phyloP scores from a whole-genome alignment of 768 basidiomycete genomes.

The Suillus bovinus region DNA sequence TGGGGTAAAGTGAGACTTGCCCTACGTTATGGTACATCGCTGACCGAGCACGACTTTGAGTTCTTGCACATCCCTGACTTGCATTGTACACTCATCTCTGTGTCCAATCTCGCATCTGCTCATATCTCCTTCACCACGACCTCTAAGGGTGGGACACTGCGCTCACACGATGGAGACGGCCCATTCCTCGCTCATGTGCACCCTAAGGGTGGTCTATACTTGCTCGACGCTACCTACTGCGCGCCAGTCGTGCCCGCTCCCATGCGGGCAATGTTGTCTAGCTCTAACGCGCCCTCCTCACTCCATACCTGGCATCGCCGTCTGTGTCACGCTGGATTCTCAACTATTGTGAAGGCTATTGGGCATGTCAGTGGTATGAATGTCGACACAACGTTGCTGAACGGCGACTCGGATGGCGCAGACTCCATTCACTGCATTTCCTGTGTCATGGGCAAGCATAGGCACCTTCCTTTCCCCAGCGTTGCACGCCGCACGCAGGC shows the following conservation, averaged over 20 bases:
- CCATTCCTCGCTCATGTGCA: neutral
- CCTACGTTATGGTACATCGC: rapidly evolving
- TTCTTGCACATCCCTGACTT: neutral
- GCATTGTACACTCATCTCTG: neutral
- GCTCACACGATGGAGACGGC: rapidly evolving
- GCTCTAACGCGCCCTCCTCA: no score
- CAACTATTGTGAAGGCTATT: no score
- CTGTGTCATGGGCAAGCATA: constrained; percentile 38
- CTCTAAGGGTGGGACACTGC: neutral
- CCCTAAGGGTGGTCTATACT: neutral
- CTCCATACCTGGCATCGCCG: no score
- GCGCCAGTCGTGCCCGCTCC: neutral
- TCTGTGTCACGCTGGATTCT: no score
- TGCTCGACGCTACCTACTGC: neutral
- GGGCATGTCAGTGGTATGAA: no score
- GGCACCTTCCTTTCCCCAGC: constrained; percentile 32
- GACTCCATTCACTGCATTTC: constrained; percentile 23
- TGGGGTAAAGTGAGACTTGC: neutral
- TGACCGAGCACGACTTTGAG: neutral
- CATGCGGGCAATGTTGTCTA: no score
- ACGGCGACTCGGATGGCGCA: neutral
- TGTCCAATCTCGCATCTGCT: neutral
- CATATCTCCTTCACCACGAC: neutral
- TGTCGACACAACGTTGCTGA: neutral
- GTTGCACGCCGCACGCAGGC: neutral